Conservation (phyloP, 2,329 filamentous ascomycete genomes). For the Trichoderma cornu-damae region DNA sequence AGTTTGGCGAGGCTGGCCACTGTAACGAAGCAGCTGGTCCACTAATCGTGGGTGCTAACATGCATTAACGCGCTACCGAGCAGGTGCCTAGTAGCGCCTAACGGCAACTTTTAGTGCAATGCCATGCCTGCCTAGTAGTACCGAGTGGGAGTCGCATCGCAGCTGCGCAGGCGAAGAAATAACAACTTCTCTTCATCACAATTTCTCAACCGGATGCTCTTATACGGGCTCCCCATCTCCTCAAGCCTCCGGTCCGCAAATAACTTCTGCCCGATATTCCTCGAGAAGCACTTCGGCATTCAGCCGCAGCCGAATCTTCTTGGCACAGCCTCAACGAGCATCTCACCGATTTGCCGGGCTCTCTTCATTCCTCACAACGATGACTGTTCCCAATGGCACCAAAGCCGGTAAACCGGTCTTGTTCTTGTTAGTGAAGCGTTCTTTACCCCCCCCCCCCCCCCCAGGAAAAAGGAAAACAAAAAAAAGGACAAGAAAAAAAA, state of each 20-base stretch:
- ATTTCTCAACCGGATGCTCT: neutral
- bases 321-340: slow-evolving; percentile 12
- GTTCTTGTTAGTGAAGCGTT: slow-evolving; percentile 37
- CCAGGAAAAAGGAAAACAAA: too few relatives aligned
- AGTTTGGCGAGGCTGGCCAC: too few relatives aligned
- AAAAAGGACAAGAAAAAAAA: too few relatives aligned
- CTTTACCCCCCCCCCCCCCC: too few relatives aligned
- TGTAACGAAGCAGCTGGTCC: too few relatives aligned
- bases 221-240: neutral
- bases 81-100: too few relatives aligned
- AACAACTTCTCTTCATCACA: slow-evolving; percentile 5
- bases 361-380: slow-evolving; percentile 18
- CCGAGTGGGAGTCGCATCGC: too few relatives aligned
- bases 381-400: slow-evolving; percentile 35
- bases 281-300: neutral
- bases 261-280: neutral
- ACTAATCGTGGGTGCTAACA: too few relatives aligned
- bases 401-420: slow-evolving; percentile 36
- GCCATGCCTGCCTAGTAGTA: too few relatives aligned
- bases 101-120: too few relatives aligned
- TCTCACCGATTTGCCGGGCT: neutral
- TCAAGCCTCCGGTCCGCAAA: neutral
- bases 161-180: neutral
- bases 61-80: too few relatives aligned
- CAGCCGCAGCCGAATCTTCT: neutral